Conservation (phyloP, 1,284 basidiomycete species). For the Leccinum pachyderme region DNA sequence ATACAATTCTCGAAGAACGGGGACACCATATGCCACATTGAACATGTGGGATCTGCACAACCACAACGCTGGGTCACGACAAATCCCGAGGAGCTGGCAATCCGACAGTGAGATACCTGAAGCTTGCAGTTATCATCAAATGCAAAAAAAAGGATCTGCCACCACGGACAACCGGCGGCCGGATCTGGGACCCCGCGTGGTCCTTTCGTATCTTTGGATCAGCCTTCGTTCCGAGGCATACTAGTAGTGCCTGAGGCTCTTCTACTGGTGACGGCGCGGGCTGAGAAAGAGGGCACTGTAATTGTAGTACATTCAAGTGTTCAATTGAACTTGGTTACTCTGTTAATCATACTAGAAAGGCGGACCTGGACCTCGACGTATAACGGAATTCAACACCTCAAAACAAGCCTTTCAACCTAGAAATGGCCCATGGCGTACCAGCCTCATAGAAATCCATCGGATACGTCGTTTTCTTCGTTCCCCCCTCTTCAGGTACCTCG, state of each 20-base stretch:
- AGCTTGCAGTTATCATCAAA: constrained; percentile 34
- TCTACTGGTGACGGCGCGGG: constrained; percentile 45
- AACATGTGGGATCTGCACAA: neutral
- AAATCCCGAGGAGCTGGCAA: too few relatives aligned
- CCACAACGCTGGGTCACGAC: neutral
- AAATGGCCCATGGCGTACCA: constrained; percentile 71
- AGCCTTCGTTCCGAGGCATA: constrained; percentile 43
- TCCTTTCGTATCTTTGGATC: constrained; percentile 67
- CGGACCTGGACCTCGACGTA: neutral
- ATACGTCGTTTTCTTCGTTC: constrained; percentile 52
- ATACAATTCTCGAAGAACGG: neutral
- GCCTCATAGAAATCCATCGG: constrained; percentile 97
- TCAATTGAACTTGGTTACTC: too few relatives aligned
- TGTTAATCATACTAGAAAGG: neutral
- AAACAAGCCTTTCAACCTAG: constrained; percentile 45
- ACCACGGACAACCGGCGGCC: constrained; percentile 55
- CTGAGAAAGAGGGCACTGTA: too few relatives aligned
- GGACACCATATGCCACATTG: neutral
- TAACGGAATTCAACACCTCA: neutral
- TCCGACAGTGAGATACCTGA: too few relatives aligned
- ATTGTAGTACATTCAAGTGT: too few relatives aligned
- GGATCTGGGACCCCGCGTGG: constrained; percentile 56
- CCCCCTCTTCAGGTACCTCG: constrained; percentile 32
- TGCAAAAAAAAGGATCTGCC: constrained; percentile 69
- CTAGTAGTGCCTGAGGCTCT: constrained; percentile 57